phyloP scores from a whole-genome alignment of 2,329 filamentous ascomycete genomes.

The Golovinomyces cichoracearum region DNA sequence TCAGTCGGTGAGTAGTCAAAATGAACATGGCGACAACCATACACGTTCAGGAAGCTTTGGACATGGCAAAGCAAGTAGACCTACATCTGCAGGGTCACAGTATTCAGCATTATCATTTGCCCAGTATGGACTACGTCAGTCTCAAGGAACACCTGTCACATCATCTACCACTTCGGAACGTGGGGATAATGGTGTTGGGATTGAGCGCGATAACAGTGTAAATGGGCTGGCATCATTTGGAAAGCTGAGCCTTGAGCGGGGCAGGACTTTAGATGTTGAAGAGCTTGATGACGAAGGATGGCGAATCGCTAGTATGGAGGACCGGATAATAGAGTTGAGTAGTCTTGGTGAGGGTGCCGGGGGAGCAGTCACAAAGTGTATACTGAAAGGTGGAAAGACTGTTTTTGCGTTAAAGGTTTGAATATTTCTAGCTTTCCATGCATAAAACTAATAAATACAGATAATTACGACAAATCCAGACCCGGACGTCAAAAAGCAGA shows the following conservation, averaged over 20 bases:
- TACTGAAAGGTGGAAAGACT: conserved; percentile 72
- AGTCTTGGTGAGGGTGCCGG: conserved; percentile 84
- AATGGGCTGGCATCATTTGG: conserved; percentile 55
- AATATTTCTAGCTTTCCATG: background rate
- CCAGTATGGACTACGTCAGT: conserved; percentile 40
- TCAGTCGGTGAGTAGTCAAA: conserved; percentile 47
- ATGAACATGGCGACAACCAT: conserved; percentile 53
- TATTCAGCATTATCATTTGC: conserved; percentile 66
- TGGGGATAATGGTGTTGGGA: conserved; percentile 45
- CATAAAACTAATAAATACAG: conserved; percentile 20
- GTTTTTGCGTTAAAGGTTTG: conserved; percentile 84
- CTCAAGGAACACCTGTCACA: conserved; percentile 52
- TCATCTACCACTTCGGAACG: conserved; percentile 58
- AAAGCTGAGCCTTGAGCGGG: conserved; percentile 56
- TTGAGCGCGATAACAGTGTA: conserved; percentile 63
- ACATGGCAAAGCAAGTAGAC: conserved; percentile 53
- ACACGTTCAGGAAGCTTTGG: conserved; percentile 64
- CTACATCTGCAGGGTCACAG: conserved; percentile 66
- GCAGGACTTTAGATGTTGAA: conserved; percentile 66
- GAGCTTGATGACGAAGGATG: conserved; percentile 88
- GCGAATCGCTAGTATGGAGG: conserved; percentile 74
- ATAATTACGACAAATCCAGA: conserved; percentile 97
- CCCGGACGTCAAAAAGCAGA: conserved; percentile 94
- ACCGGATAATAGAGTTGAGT: conserved; percentile 66
- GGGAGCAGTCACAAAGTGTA: conserved; percentile 77